Base-by-base conservation (phyloP, 768 basidiomycete species). In the Piloderma croceum region DNA sequence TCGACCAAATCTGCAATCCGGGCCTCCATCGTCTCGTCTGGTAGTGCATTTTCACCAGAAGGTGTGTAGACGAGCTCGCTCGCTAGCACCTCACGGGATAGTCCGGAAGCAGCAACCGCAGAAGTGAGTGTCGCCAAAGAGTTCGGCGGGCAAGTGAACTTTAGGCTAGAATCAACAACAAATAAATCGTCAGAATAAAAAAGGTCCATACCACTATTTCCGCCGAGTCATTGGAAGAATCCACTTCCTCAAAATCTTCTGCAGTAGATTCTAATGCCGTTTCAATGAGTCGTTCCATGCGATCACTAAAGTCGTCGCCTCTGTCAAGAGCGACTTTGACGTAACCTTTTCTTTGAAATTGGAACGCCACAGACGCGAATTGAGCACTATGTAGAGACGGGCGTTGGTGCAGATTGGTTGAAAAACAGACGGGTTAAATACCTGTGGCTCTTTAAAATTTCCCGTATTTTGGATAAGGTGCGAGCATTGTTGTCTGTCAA, bases 401-500 rank as follows among this genome's bases (percentile, higher is more conserved):
- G n/a, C n/a, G n/a, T n/a, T n/a, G n/a, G n/a, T n/a, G n/a, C n/a
- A n/a, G n/a, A n/a, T 24, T 19, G 22, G 17, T 23, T 21, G 42
- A 35, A 29, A 24, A 7, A 45, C 10, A 13, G 21, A 31, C 29
- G 22, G 21, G 31, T n/a, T 22, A 46, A 69, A 34, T 43, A 81
- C 81, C 68, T 63, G 43, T 77, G 65, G 12, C 54, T 51, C 22
- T 60, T 64, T 31, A 84, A 53, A 11, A 75, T 62, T 36, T 77
- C 74, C 35, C 74, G 73, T 36, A 83, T 59, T 29, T 65, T 71
- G 47, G 75, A 71, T 36, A 76, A 64, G 17, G 82, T 82, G 23
- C 82, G 73, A 46, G 76, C 81, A 33, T 66, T 58, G 49, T 83
- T 84, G 52, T 82, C 73, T n/a, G 79, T 76, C 31, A 75, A 57